phyloP scores from a whole-genome alignment of 1,284 basidiomycete species.

The Somion occarium region DNA sequence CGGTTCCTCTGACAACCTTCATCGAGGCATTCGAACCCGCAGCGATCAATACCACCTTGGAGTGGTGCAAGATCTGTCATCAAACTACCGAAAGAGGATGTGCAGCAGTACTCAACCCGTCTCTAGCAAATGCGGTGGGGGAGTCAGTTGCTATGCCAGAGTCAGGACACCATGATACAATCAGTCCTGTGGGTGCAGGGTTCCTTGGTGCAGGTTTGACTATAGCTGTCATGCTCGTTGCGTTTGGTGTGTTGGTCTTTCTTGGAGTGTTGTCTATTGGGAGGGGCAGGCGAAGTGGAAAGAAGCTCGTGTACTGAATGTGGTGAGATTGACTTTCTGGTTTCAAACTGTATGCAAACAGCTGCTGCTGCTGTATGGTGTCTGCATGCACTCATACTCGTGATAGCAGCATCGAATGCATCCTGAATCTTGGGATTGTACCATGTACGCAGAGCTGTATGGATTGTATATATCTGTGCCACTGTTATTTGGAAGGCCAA shows the following conservation, averaged over 20 bases:
- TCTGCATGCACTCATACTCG: too few species aligned
- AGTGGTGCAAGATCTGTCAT: constrained; percentile 57
- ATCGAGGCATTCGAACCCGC: constrained; percentile 45
- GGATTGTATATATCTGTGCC: too few species aligned
- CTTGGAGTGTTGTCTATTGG: constrained; percentile 42
- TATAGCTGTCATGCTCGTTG: constrained; percentile 36
- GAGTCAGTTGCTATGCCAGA: constrained; percentile 22
- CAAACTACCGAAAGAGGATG: constrained; percentile 59
- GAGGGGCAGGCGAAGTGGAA: too few species aligned
- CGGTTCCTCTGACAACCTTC: constrained; percentile 55
- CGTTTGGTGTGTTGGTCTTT: constrained; percentile 38
- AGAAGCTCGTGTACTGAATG: too few species aligned
- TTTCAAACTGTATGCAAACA: too few species aligned
- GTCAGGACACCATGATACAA: constrained; percentile 26
- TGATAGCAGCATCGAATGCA: too few species aligned
- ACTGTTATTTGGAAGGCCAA: too few species aligned
- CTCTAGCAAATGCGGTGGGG: constrained; percentile 12
- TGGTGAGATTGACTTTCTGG: too few species aligned
- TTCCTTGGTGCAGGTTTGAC: constrained; percentile 62
- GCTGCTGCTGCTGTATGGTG: too few species aligned
- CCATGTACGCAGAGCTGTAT: too few species aligned
- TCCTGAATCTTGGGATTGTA: too few species aligned
- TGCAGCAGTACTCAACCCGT: constrained; percentile 33
- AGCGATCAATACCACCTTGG: constrained; percentile 45
- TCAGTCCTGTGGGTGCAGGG: constrained; percentile 56